These are phyloP conservation scores for Xylaria castorea DNA, from an alignment of 495 filamentous ascomycete species.

Conservation along the genomic window DNA sequence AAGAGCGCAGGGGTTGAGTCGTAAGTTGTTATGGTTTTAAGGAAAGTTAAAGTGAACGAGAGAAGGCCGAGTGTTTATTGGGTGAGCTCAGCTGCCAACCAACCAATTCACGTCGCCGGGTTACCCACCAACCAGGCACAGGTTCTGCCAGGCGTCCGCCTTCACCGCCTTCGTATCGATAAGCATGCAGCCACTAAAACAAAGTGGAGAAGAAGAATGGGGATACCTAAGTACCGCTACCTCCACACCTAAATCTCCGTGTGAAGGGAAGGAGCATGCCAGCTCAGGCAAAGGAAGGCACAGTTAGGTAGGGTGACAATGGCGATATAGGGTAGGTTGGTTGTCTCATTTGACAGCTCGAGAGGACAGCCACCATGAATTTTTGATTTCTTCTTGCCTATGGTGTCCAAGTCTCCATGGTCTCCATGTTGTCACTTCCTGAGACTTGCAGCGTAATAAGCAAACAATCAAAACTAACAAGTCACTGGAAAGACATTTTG, in stretches of 20 bases:
- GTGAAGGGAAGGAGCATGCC: neutral
- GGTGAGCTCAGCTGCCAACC: conserved; percentile 19
- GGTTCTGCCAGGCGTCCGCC: conserved; percentile 18
- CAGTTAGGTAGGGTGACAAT: neutral
- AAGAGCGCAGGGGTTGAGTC: conserved; percentile 7
- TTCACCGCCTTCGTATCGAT: conserved; percentile 24
- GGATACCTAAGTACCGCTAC: conserved; percentile 9
- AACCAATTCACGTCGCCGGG: conserved; percentile 19
- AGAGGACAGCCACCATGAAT: neutral
- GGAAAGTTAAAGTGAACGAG: conserved; percentile 24
- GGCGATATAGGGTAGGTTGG: neutral
- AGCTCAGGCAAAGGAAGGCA: neutral
- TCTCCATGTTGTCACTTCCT: neutral
- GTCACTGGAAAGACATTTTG: neutral
- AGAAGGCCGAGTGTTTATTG: conserved; percentile 28
- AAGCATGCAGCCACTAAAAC: conserved; percentile 19
- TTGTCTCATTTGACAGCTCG: neutral
- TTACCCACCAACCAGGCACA: conserved; percentile 17
- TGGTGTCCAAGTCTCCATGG: neutral
- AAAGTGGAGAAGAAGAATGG: neutral
- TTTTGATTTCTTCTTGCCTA: neutral
- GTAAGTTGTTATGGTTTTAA: conserved; percentile 26
- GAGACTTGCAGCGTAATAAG: neutral
- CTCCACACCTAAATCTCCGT: neutral
- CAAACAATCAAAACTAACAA: conserved; percentile 10